Evolutionary conservation across 148 eudicot species (phyloP).

Genomic region (Silene uniflora): DNA sequence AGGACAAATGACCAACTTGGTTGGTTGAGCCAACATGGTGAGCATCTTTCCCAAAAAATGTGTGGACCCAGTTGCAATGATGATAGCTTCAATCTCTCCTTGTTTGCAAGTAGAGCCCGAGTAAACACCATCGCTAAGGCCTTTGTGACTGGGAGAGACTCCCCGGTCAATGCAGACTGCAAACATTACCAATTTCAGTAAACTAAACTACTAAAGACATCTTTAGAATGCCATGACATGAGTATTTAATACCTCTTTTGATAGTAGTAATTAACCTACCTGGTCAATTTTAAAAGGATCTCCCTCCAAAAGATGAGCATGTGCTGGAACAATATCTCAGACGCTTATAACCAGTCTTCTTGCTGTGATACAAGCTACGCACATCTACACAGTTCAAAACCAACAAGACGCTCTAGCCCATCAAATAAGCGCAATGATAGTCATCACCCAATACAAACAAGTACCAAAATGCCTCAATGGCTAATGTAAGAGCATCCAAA

Average conservation of each 20-base stretch:
- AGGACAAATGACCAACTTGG: slow-evolving; percentile 98
- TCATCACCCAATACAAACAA: too few species aligned
- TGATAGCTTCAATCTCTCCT: slow-evolving; percentile 94
- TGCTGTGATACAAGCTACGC: slow-evolving; percentile 37
- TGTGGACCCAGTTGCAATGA: slow-evolving; percentile 98
- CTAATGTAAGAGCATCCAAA: too few species aligned
- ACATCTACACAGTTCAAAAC: slow-evolving; percentile 34
- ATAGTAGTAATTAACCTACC: background rate
- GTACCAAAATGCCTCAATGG: too few species aligned
- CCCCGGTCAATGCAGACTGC: slow-evolving; percentile 96
- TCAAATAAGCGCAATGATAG: slow-evolving; percentile 1
- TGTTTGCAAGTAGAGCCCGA: slow-evolving; percentile 99
- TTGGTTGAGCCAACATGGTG: slow-evolving; percentile 91
- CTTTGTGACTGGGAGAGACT: slow-evolving; percentile 98
- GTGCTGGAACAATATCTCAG: slow-evolving; percentile 88
- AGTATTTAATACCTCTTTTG: background rate
- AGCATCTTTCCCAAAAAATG: slow-evolving; percentile 98
- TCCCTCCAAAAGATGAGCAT: slow-evolving; percentile 94
- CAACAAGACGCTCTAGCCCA: background rate
- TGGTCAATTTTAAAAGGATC: too few species aligned
- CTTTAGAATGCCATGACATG: background rate
- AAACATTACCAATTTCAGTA: slow-evolving; percentile 24
- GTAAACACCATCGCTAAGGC: slow-evolving; percentile 94
- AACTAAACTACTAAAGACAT: background rate
- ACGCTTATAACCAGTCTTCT: slow-evolving; percentile 46